Base-by-base conservation (phyloP, 2,329 filamentous ascomycete genomes). In the Sarocladiaceae sp. region DNA sequence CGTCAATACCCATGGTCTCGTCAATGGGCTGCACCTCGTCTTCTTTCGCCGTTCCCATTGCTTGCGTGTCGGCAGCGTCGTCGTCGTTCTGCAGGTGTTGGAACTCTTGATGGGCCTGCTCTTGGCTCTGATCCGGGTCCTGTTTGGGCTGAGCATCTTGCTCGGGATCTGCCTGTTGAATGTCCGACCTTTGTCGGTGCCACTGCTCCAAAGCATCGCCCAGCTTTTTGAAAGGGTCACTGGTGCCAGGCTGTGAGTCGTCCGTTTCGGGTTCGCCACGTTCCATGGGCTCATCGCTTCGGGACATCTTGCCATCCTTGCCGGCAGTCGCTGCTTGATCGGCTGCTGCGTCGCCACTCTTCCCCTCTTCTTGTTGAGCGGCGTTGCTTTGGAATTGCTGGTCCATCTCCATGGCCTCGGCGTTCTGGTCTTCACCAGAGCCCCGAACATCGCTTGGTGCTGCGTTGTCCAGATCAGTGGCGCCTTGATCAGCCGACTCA, bases 141-240 rank as follows among this genome's bases (percentile, higher is more conserved):
- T 68, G 68, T 36, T 76, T 69, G 51, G 84, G 71, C 33, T 78
- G 71, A 48, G 80, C 71, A 2, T 62, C 58, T 12, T 71, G 64
- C 51, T 82, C 74, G 2, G 79, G 71, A 17, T 64, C 61, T 4
- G 69, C 65, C 53, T 87, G 79, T 64, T 80, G 74, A 60, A 99
- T 97, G 56, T 96, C 87, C 44, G 82, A 83, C 62, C 95, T 89
- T 63, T 91, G 89, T 54, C 89, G 83, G 67, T 97, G 92, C 90
- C 92, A 99, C 60, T 87, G 83, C 66, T 97, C 92, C 28, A 99
- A 77, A 5, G 90, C 87, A 71, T 99, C 91, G 20, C 94, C 94
- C 26, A 99, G 81, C 64, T 96, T 95, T 72, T 94, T 94, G 77
- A 97, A 96, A 1, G 91, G 88, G 59, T 94, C 83, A 69, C 51